Base-by-base conservation (phyloP, 1,139 yeast genomes). In the Scheffersomyces segobiensis region DNA sequence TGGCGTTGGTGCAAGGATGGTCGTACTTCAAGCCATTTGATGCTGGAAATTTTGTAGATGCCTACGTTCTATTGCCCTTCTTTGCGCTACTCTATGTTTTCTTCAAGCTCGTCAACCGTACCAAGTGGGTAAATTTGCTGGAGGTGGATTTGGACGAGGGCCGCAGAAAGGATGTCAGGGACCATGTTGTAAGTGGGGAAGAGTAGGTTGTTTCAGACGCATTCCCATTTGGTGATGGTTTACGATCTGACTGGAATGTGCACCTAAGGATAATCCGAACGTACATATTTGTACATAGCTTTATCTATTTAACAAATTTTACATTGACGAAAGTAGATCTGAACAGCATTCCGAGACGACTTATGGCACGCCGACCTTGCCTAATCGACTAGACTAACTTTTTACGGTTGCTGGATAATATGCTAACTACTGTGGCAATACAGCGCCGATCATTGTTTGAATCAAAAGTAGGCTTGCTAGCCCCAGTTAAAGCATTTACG, bases 1-100 rank as follows among this genome's bases (percentile, higher is more conserved):
- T 88, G 62, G 87, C 85, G 1, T 70, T 88, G 26, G 84, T 88
- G 47, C 92, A 88, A 70, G 90, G 92, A 2, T 88, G 92, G 91
- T 76, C 88, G 0, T 77, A 81, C 52, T 83, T 88, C 64, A 78
- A 79, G 57, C 92, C 93, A 0, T 88, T 86, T 64, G 77, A 79
- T 57, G 87, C 85, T 6, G 86, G 81, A 42, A 76, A 79, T 60
- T 88, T 87, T 70, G 87, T 88, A 50, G 92, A 87, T 68, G 85
- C 88, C 5, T 88, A 88, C 67, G 81, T 88, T 59, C 72, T 88
- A 63, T 69, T 88, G 39, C 91, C 92, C 3, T 74, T 87, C 52
- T 87, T 85, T 60, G 74, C 78, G 49, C 65, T 86, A 5, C 59
- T 81, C 48, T 81, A 77, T 68, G 59, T 75, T 18, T 72, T 71